A percentile compares a stretch with the other conserved stretches of the same genome.
Conservation (phyloP, 208 protist genomes). For the Kentomonas sorsogonicus region DNA sequence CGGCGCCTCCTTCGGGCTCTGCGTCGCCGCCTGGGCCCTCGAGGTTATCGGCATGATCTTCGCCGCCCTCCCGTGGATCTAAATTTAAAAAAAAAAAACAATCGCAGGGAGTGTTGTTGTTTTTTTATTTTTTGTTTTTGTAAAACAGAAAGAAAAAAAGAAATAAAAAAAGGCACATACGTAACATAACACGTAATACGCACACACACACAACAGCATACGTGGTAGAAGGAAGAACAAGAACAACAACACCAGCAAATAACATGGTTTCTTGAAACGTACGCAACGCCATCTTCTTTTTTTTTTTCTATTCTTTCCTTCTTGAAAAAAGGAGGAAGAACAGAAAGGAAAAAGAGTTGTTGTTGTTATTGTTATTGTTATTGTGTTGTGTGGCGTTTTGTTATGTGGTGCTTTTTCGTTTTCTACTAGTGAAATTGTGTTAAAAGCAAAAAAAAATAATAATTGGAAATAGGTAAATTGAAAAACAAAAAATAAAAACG, state of each 20-base stretch:
- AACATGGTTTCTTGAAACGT: slow-evolving; percentile 4
- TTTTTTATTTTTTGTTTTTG: slow-evolving; percentile 6
- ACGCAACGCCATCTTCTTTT: slow-evolving; percentile 2
- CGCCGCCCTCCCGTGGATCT: slow-evolving; percentile 22
- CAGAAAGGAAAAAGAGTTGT: background rate
- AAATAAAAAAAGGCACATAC: slow-evolving; percentile 1
- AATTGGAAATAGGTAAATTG: too few species aligned
- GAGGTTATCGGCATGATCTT: slow-evolving; percentile 35
- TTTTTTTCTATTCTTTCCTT: slow-evolving; percentile 13
- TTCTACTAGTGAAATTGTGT: too few species aligned
- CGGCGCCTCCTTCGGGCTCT: slow-evolving; percentile 37
- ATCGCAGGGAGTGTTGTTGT: background rate
- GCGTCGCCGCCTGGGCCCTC: slow-evolving; percentile 37
- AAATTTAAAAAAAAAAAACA: slow-evolving; percentile 11
- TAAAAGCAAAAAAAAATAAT: too few species aligned
- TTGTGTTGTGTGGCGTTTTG: too few species aligned
- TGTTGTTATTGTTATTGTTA: too few species aligned
- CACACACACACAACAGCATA: background rate
- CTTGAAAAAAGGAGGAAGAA: slow-evolving; percentile 9
- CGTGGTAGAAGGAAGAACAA: slow-evolving; percentile 2
- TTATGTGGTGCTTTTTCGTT: too few species aligned
- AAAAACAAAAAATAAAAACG: too few species aligned
- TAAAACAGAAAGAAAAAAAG: too few species aligned
- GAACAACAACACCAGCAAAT: slow-evolving; percentile 1
- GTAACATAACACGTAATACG: background rate